Percentiles rank a stretch among this genome's conserved stretches.
Conservation (phyloP, 2,329 filamentous ascomycete species). For the Aspergillus neoniger region DNA sequence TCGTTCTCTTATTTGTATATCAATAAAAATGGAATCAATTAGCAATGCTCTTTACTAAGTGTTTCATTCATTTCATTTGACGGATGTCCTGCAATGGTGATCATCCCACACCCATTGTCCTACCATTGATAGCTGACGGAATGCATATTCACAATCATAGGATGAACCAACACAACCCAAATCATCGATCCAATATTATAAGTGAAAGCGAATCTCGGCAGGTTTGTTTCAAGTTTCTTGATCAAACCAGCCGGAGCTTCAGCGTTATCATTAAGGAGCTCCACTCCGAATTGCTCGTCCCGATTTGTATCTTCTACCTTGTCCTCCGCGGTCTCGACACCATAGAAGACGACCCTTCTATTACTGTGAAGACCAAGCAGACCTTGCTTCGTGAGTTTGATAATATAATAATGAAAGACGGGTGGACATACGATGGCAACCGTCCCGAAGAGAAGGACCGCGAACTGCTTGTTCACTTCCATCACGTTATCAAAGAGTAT, state of each 20-base stretch:
- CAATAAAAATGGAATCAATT: too few relatives aligned
- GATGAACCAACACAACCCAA: conserved; percentile 96
- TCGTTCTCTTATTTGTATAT: too few relatives aligned
- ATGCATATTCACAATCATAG: conserved; percentile 49
- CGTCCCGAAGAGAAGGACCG: conserved; percentile 92
- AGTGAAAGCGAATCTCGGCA: conserved; percentile 74
- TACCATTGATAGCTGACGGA: conserved; percentile 16
- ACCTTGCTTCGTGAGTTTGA: conserved; percentile 83
- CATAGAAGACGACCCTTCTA: conserved; percentile 98
- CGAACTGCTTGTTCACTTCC: conserved; percentile 88
- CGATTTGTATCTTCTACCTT: conserved; percentile 89
- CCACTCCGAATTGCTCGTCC: conserved; percentile 87
- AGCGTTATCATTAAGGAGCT: conserved; percentile 91
- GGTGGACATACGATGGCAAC: conserved; percentile 87
- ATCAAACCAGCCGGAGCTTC: conserved; percentile 90
- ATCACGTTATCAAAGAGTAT: conserved; percentile 81
- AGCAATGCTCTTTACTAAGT: conserved; percentile 66
- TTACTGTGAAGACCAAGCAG: conserved; percentile 78
- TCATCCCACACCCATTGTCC: not conserved
- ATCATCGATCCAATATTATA: conserved; percentile 75
- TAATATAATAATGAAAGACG: conserved; percentile 73
- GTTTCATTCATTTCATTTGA: conserved; percentile 74
- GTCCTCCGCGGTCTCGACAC: conserved; percentile 90
- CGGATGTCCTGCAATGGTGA: conserved; percentile 87
- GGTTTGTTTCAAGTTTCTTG: conserved; percentile 83